These are phyloP conservation scores for Coemansia sp. DNA, from an alignment of 192 early-diverging fungal genomes.

Conservation along the genomic window DNA sequence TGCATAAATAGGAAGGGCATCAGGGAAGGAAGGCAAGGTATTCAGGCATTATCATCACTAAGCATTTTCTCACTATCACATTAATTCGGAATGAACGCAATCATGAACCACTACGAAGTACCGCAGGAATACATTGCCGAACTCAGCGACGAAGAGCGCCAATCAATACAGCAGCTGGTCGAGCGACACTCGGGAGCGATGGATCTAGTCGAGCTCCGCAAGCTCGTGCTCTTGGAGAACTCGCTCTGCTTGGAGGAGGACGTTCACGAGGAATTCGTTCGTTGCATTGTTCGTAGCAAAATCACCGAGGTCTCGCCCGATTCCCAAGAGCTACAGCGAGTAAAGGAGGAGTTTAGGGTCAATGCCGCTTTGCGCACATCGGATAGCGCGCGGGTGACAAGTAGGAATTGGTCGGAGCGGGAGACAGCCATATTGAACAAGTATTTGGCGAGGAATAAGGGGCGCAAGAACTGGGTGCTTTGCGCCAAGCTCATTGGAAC, in stretches of 20 bases:
- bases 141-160: slow-evolving; percentile 11
- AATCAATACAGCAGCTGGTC: slow-evolving; percentile 11
- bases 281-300: not conserved
- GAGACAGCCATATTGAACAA: slow-evolving; percentile 13
- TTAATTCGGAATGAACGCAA: no score
- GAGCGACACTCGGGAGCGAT: not conserved
- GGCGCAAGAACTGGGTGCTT: slow-evolving; percentile 24
- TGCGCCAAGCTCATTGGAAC: slow-evolving; percentile 18
- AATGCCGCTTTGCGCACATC: not conserved
- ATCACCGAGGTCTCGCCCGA: not conserved
- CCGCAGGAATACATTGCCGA: slow-evolving; percentile 21
- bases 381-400: not conserved
- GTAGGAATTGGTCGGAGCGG: slow-evolving; percentile 19
- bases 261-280: not conserved
- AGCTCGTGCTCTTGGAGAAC: not conserved
- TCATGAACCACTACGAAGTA: no score
- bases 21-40: no score
- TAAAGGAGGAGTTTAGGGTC: not conserved
- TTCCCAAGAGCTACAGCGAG: not conserved
- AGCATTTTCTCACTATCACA: no score
- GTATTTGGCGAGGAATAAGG: slow-evolving; percentile 10
- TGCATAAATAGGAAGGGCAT: no score
- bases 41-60: no score
- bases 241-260: slow-evolving; percentile 14
- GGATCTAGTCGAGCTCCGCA: not conserved